Evolutionary conservation across 1,139 yeast species (phyloP), one percentile per base, ranked within the genome.

Genomic region (Candida tetrigidarum): DNA sequence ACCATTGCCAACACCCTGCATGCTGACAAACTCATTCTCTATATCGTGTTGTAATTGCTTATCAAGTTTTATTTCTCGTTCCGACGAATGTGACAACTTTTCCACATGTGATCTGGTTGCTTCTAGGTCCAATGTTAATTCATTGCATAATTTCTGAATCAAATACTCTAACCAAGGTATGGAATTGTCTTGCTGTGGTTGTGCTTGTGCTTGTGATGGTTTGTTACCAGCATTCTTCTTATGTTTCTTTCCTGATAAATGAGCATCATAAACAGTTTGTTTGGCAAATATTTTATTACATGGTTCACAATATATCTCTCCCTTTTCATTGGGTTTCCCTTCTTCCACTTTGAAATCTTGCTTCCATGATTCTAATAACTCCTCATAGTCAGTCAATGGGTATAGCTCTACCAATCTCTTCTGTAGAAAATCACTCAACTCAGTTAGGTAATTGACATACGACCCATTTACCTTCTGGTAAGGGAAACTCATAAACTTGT

Each of bases 231-330:
- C 62, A 44, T 80, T 81, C 52, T 83, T 84, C 47, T 73, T 64
- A 60, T 93, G 98, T 55, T 85, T 86, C 59, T 87, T 87, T 1
- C 97, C 96, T 2, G 59, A 54, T 26, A 90, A 62, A 68, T 93
- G 98, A 2, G 80, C 83, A 8, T 76, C 66, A 58, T 73, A 91
- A 0, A 89, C 95, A 0, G 90, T 67, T 28, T 69, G 69, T 44
- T 85, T 86, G 10, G 87, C 68, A 60, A 90, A 91, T 27, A 60
- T 47, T 56, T 82, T 86, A 30, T 78, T 73, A 60, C 98, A 93
- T 0, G 80, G 76, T 5, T 64, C 54, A 58, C 98, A 93, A 55
- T 65, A 85, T 1, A 76, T 62, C 38, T 67, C 66, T 0, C 76
- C 77, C 10, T 66, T 64, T 3, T 56, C 64, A 26, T 58, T 57